phyloP scores from a whole-genome alignment of 345 rosid species.

The Brassica napus region DNA sequence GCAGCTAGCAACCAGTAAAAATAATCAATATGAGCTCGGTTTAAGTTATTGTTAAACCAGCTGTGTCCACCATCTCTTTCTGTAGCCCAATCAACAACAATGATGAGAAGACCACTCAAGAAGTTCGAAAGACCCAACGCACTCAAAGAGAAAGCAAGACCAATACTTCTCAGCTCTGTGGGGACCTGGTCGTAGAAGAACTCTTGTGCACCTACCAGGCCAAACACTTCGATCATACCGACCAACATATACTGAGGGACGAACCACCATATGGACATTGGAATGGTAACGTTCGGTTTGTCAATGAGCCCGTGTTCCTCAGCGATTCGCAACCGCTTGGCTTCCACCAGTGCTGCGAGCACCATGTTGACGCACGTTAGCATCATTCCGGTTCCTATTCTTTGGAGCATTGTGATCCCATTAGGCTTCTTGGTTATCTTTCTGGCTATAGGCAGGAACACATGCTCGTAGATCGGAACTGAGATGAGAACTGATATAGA shows the following conservation, averaged over 20 bases:
- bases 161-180: constrained; percentile 4
- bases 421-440: not conserved
- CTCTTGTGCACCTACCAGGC: constrained; percentile 1
- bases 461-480: constrained; percentile 5
- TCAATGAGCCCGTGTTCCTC: constrained; percentile 7
- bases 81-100: not conserved
- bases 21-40: constrained; percentile 12
- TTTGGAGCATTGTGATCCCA: constrained; percentile 17
- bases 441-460: constrained; percentile 3
- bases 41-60: constrained; percentile 5
- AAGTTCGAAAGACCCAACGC: constrained; percentile 13
- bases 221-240: constrained; percentile 7
- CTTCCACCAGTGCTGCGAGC: constrained; percentile 10
- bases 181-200: constrained; percentile 19
- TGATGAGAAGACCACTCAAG: constrained; percentile 10
- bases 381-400: constrained; percentile 15
- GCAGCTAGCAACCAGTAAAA: constrained; percentile 12
- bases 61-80: constrained; percentile 9
- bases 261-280: constrained; percentile 15
- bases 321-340: not conserved
- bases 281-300: constrained; percentile 1
- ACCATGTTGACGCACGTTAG: constrained; percentile 4
- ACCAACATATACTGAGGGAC: constrained; percentile 11
- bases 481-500: constrained; percentile 6
- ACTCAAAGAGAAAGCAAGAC: constrained; percentile 9